Percentiles rank a stretch among this genome's conserved stretches.
Evolutionary conservation across 345 rosid genomes (phyloP).

Genomic region (Citrus medica): DNA sequence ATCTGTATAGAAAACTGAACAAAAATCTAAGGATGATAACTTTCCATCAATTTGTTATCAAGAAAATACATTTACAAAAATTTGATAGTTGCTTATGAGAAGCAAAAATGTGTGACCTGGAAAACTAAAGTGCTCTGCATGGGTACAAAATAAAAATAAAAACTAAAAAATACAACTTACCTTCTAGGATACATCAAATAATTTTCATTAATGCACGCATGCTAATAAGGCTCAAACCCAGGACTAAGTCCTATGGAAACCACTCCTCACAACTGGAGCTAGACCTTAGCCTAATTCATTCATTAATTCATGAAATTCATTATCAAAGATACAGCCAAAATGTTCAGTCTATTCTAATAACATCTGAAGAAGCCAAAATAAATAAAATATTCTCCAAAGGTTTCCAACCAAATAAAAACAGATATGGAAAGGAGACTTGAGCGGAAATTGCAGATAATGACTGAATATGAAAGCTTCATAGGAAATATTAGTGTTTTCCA

Average conservation of each 20-base stretch:
- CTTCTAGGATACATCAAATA: background rate
- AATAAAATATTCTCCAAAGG: background rate
- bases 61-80: background rate
- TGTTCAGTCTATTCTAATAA: background rate
- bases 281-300: no score
- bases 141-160: background rate
- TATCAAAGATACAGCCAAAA: background rate
- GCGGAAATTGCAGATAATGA: background rate
- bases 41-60: background rate
- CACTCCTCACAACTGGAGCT: no score
- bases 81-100: background rate
- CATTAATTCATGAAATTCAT: background rate
- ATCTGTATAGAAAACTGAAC: background rate
- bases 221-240: no score
- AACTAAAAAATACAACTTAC: background rate
- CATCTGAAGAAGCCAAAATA: background rate
- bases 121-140: background rate
- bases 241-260: no score
- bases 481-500: background rate
- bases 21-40: background rate
- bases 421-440: background rate
- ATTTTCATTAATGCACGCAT: no score
- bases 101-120: background rate
- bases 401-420: conserved; percentile 3
- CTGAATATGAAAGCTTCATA: background rate